Base-by-base conservation (phyloP, 768 basidiomycete species). In the Agaricus subrufescens region DNA sequence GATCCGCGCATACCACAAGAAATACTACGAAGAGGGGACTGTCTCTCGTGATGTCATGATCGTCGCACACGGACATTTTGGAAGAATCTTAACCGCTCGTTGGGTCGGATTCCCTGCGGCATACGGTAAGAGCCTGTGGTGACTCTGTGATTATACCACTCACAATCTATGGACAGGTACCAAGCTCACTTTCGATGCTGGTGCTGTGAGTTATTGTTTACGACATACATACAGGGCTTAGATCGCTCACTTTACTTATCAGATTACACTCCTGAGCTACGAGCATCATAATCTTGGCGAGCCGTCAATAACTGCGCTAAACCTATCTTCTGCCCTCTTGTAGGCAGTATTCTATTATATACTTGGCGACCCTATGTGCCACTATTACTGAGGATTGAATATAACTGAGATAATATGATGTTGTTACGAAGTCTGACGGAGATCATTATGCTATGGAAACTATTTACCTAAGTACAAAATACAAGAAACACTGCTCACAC, bases 51-150 rank as follows among this genome's bases (percentile, higher is more conserved):
- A 97, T 63, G 86, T 94, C 9, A 79, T 95, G 57, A 87, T 98
- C 64, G 84, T 98, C 58, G 91, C 93, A 0, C 95, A 98, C 69
- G 94, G 89, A 0, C 89, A 94, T 69, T 85, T 89, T 68, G 90
- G 81, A 52, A 82, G 89, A 40, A 80, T 81, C 46, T 75, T 93
- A 62, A 87, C 94, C 52, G 75, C 91, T 12, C 86, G 93, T 46
- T 96, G 93, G 93, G 82, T 89, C 59, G 71, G 79, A 26, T 82
- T 91, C 63, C 83, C 84, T 3, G 73, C 91, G 25, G 67, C 68
- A 10, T 69, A 82, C 38, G 86, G 85, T 83, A 70, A 11, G 72
- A 10, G 26, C 46, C n/a, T 30, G 43, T 29, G 46, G 30, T 39
- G 37, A 50, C 26, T 34, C 4, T 9, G 8, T 34, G 30, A 12